Conservation (phyloP, 2,329 filamentous ascomycete genomes). For the Aureobasidium zeae region DNA sequence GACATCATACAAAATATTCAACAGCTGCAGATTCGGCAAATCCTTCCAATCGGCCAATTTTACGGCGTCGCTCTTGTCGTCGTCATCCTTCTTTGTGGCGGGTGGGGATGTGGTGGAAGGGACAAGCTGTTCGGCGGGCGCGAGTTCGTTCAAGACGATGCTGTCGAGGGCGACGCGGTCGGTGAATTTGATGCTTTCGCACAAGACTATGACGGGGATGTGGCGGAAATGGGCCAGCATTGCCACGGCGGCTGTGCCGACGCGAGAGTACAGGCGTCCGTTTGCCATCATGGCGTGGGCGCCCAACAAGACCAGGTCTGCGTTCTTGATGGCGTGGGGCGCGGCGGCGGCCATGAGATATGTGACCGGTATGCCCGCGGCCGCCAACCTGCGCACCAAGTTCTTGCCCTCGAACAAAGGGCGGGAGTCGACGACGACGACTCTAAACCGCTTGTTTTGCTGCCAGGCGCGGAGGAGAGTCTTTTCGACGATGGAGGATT, state of each 20-base stretch:
- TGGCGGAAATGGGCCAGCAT: conserved; percentile 68
- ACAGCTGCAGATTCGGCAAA: conserved; percentile 50
- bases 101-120: conserved; percentile 12
- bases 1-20: conserved; percentile 82
- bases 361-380: conserved; percentile 63
- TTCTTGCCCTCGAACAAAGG: conserved; percentile 61
- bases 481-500: conserved; percentile 77
- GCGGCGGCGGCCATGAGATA: conserved; percentile 77
- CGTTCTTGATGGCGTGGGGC: conserved; percentile 60
- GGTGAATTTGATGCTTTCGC: conserved; percentile 92
- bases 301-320: conserved; percentile 69
- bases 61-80: conserved; percentile 25
- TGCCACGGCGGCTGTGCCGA: conserved; percentile 79
- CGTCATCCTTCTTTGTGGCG: conserved; percentile 20
- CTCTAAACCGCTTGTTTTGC: conserved; percentile 65
- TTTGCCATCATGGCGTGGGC: conserved; percentile 95
- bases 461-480: conserved; percentile 64
- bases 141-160: conserved; percentile 89
- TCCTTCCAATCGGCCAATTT: conserved; percentile 47
- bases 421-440: conserved; percentile 73
- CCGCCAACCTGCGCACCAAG: conserved; percentile 61
- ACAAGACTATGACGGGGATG: conserved; percentile 78
- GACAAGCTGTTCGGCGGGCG: conserved; percentile 58
- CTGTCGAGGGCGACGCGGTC: conserved; percentile 83
- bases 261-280: conserved; percentile 76